Conservation (phyloP, 2,329 filamentous ascomycete genomes). For the Beauveria rudraprayagi region DNA sequence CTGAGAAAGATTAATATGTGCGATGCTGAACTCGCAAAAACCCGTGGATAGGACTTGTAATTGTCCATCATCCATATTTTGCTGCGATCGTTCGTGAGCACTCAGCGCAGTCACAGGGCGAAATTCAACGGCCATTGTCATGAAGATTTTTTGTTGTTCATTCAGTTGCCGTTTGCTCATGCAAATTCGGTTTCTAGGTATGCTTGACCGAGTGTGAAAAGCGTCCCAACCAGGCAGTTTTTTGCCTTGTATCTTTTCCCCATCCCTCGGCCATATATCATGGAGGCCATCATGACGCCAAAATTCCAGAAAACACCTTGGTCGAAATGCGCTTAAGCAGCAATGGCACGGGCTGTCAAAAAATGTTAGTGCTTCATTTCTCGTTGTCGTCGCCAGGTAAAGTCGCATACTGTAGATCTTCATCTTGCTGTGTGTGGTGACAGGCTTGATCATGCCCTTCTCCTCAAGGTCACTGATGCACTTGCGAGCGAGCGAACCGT, state of each 20-base stretch:
- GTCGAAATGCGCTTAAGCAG: slow-evolving; percentile 30
- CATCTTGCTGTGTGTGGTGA: slow-evolving; percentile 94
- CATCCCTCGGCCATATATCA: slow-evolving; percentile 27
- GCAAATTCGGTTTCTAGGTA: slow-evolving; percentile 27
- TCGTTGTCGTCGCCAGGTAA: background rate
- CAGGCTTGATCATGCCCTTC: slow-evolving; percentile 97
- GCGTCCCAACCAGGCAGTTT: slow-evolving; percentile 30
- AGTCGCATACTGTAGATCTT: slow-evolving; percentile 82
- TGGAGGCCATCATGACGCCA: slow-evolving; percentile 31
- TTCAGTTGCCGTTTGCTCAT: slow-evolving; percentile 32
- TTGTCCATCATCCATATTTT: background rate
- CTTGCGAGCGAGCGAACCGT: slow-evolving; percentile 88
- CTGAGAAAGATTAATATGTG: too few relatives aligned
- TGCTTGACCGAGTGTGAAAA: slow-evolving; percentile 34
- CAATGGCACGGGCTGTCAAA: slow-evolving; percentile 51
- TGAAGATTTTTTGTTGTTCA: slow-evolving; percentile 21
- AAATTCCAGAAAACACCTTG: slow-evolving; percentile 27
- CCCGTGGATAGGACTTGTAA: background rate
- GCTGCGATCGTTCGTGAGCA: background rate
- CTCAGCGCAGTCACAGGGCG: background rate
- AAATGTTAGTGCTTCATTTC: slow-evolving; percentile 16
- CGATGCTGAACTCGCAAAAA: too few relatives aligned
- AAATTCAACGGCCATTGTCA: background rate
- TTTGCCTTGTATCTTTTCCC: slow-evolving; percentile 27
- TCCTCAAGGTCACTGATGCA: slow-evolving; percentile 91